Evolutionary conservation across 2,329 filamentous ascomycete genomes (phyloP).

Genomic region (Diaporthe nobilis): DNA sequence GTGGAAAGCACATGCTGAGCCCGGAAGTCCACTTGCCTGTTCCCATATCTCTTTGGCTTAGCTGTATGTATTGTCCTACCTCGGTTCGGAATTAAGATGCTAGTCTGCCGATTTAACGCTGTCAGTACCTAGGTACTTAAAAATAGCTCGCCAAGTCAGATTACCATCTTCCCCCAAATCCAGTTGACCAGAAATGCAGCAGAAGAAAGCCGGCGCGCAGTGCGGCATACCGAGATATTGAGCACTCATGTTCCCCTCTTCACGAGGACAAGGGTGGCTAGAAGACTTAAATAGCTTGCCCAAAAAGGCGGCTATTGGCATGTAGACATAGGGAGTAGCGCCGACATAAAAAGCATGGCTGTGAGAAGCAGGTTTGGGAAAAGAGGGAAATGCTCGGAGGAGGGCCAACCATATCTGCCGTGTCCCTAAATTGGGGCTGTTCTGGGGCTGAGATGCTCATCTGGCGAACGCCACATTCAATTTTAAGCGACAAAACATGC

Average conservation of each 20-base stretch:
- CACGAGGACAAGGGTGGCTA: background rate
- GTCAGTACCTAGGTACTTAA: too few species aligned
- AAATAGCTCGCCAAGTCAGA: too few species aligned
- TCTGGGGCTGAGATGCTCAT: constrained; percentile 16
- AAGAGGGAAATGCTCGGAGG: background rate
- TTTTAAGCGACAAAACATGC: background rate
- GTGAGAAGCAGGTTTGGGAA: background rate
- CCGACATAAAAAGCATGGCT: background rate
- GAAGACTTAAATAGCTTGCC: background rate
- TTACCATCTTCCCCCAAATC: too few species aligned
- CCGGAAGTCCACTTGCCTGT: background rate
- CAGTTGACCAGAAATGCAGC: background rate
- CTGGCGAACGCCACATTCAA: constrained; percentile 17
- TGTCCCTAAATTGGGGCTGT: background rate
- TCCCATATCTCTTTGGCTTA: background rate
- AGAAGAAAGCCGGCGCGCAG: background rate
- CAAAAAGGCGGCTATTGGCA: background rate
- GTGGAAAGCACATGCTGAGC: background rate
- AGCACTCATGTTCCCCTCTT: background rate
- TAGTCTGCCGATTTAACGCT: too few species aligned
- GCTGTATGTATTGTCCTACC: background rate
- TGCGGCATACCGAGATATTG: background rate
- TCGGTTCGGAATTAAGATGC: background rate
- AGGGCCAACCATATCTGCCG: background rate
- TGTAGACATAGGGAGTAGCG: background rate